Percentiles rank a stretch among this genome's conserved stretches.
These are phyloP conservation scores for Acorus calamus DNA, from an alignment of 106 monocot genomes.

Conservation along the genomic window DNA sequence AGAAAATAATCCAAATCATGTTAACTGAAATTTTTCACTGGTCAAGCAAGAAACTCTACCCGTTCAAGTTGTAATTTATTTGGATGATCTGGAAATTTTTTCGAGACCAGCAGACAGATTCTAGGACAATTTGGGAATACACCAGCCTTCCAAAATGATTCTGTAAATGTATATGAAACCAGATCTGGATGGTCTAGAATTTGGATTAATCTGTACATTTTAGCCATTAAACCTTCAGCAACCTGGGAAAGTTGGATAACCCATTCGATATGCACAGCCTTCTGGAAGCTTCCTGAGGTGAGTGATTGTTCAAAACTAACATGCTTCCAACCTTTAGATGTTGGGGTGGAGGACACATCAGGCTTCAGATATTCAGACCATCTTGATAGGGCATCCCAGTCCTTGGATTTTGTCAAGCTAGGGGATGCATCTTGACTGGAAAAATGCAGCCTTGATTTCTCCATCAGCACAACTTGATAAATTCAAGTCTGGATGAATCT, in stretches of 20 bases:
- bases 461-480: conserved; percentile 12
- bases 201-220: conserved; percentile 67
- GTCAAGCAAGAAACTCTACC: conserved; percentile 27
- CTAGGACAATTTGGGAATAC: conserved; percentile 74
- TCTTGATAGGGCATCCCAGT: conserved; percentile 50
- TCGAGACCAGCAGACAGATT: conserved; percentile 64
- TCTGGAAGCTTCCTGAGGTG: conserved; percentile 29
- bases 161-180: conserved; percentile 58
- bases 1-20: neutral
- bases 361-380: conserved; percentile 66
- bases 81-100: conserved; percentile 95
- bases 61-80: conserved; percentile 85
- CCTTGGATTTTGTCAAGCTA: conserved; percentile 43
- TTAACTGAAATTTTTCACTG: neutral
- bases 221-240: conserved; percentile 71
- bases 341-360: conserved; percentile 41
- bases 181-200: conserved; percentile 67
- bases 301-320: conserved; percentile 20
- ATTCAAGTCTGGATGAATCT: too few relatives aligned
- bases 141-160: conserved; percentile 84
- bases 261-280: conserved; percentile 62
- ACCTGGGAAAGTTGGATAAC: conserved; percentile 74
- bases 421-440: conserved; percentile 42
- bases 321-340: conserved; percentile 42
- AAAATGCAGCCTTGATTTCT: conserved; percentile 20